Evolutionary conservation across 441 rosid genomes (phyloP), one percentile per base, ranked within the genome.

Genomic region (Mallotus repandus): DNA sequence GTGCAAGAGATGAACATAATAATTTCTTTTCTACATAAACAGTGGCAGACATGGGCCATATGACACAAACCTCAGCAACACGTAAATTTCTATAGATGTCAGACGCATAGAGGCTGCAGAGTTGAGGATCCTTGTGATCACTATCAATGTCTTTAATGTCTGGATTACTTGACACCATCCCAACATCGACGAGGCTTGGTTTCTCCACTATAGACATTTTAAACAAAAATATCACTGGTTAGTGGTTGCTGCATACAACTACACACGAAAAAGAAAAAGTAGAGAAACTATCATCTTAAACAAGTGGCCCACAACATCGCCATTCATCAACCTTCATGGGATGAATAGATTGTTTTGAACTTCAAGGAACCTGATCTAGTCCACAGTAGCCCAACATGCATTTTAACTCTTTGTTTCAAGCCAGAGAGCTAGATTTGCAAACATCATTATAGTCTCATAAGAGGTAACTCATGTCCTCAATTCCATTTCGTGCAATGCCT

Each of bases 31-130:
- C 11, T n/a, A n/a, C 61, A 35, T 2, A 19, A 25, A 55, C 32
- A 74, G 43, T 19, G 50, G 58, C n/a, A 49, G 41, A 62, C n/a
- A 61, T 15, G 63, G 70, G 21, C 78, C 86, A 69, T 21, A 61
- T 15, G 63, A 69, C 25, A 78, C 86, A 69, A 78, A 89, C 97
- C 93, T 91, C 97, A 16, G 93, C 87, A 81, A 84, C 91, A 68
- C 83, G 87, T 81, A 89, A 74, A 77, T 81, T 87, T 75, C 74
- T 68, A 74, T 85, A 84, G 74, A 91, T 86, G 59, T 88, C 93
- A 63, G 81, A 81, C 61, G 88, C 92, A 81, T 91, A 91, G 56
- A 85, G 84, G 80, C 93, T 81, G 79, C 95, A 91, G 10, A 91
- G 72, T 66, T 81, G 82, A 81, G 87, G 92, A 80, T 91, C 86